phyloP scores from a whole-genome alignment of 257 asterid genomes.

The Mentha longifolia region DNA sequence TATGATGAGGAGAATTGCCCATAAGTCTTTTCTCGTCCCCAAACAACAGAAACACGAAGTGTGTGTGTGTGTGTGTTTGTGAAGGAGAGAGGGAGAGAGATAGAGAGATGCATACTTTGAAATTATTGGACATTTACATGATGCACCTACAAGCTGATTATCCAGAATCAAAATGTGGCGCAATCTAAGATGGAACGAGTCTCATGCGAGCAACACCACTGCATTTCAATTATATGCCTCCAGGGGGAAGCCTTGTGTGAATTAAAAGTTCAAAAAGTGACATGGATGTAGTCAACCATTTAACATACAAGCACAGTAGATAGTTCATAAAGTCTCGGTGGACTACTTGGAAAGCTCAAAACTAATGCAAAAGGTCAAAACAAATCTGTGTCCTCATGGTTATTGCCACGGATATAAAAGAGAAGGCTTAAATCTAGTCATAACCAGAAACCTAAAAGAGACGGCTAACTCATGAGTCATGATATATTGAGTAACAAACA shows the following conservation, averaged over 20 bases:
- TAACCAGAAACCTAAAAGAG: not conserved
- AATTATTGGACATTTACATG: not conserved
- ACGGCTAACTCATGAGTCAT: not conserved
- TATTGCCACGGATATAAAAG: not conserved
- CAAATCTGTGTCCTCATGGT: not conserved
- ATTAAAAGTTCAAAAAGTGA: not conserved
- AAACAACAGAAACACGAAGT: not conserved
- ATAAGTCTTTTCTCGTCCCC: not conserved
- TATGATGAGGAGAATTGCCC: not conserved
- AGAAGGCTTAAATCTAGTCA: not conserved
- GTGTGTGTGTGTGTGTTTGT: not conserved
- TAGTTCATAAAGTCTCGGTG: not conserved
- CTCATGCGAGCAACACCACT: not conserved
- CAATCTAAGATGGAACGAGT: not conserved
- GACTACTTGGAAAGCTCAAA: not conserved
- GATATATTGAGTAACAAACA: not conserved
- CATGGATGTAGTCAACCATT: not conserved
- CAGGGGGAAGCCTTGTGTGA: not conserved
- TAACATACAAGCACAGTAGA: not conserved
- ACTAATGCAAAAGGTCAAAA: not conserved
- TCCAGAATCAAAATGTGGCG: not conserved
- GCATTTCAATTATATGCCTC: not conserved
- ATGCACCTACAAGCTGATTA: not conserved
- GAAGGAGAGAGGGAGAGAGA: not conserved
- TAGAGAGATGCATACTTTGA: constrained; percentile 9